These are phyloP conservation scores for Pseudogymnoascus sp. DNA, from an alignment of 2,329 filamentous ascomycete genomes.

Conservation along the genomic window DNA sequence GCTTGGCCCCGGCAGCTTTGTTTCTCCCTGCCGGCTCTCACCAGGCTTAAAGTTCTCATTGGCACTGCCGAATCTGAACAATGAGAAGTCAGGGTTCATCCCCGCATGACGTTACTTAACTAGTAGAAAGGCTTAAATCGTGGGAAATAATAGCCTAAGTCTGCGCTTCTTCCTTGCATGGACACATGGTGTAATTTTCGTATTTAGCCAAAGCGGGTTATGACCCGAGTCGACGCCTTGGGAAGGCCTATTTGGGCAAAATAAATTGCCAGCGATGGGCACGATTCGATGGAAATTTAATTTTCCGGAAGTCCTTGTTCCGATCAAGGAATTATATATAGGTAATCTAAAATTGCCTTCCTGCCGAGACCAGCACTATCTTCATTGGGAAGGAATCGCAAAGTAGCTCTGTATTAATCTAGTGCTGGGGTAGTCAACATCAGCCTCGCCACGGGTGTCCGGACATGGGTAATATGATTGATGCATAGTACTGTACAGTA, in stretches of 20 bases:
- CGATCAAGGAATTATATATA: neutral
- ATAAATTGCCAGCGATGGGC: neutral
- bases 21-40: neutral
- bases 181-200: neutral
- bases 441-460: neutral
- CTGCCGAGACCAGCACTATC: neutral
- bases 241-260: neutral
- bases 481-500: neutral
- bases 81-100: neutral
- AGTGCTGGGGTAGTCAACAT: neutral
- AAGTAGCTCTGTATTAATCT: neutral
- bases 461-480: neutral
- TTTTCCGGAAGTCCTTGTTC: neutral
- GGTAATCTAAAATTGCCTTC: neutral
- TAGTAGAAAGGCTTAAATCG: neutral
- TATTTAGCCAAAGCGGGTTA: neutral
- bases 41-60: neutral
- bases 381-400: neutral
- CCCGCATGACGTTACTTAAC: neutral
- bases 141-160: neutral
- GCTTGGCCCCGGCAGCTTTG: neutral
- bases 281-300: neutral
- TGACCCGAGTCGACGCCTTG: neutral
- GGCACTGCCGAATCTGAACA: neutral
- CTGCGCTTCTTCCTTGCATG: neutral